Evolutionary conservation across 805 yeast genomes (phyloP).

Genomic region (Cyberlindnera suaveolens): DNA sequence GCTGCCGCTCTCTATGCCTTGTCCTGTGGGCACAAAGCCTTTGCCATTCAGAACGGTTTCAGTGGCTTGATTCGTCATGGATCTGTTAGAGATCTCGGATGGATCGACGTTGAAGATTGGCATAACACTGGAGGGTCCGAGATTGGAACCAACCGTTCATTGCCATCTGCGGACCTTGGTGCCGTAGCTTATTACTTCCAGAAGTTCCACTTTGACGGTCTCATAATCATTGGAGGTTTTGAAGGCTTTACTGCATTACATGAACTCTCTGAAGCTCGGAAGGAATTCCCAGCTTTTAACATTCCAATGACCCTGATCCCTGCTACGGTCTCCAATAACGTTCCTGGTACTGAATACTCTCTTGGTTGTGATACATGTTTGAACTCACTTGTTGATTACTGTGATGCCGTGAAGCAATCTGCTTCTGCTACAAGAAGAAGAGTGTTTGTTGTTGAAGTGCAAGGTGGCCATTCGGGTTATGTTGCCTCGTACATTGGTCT

Average conservation of each 20-base stretch:
- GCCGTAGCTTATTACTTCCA: conserved; percentile 90
- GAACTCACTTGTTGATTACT: conserved; percentile 83
- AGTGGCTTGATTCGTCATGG: conserved; percentile 88
- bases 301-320: conserved; percentile 94
- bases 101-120: conserved; percentile 90
- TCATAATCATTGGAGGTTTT: conserved; percentile 90
- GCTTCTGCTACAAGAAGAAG: conserved; percentile 93
- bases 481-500: conserved; percentile 82
- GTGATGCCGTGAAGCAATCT: conserved; percentile 91
- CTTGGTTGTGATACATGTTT: conserved; percentile 94
- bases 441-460: conserved; percentile 94
- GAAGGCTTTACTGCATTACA: conserved; percentile 89
- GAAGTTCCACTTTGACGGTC: conserved; percentile 80
- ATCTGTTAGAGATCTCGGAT: conserved; percentile 62
- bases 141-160: conserved; percentile 88
- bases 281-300: conserved; percentile 80
- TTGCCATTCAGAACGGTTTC: conserved; percentile 90
- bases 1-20: conserved; percentile 88
- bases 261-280: conserved; percentile 73
- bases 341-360: conserved; percentile 98
- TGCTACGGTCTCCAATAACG: conserved; percentile 94
- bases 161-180: conserved; percentile 80
- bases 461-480: conserved; percentile 96
- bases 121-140: conserved; percentile 90
- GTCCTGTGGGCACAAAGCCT: conserved; percentile 85